Conservation (phyloP, 2,329 filamentous ascomycete species). For the Ascochyta lentis region DNA sequence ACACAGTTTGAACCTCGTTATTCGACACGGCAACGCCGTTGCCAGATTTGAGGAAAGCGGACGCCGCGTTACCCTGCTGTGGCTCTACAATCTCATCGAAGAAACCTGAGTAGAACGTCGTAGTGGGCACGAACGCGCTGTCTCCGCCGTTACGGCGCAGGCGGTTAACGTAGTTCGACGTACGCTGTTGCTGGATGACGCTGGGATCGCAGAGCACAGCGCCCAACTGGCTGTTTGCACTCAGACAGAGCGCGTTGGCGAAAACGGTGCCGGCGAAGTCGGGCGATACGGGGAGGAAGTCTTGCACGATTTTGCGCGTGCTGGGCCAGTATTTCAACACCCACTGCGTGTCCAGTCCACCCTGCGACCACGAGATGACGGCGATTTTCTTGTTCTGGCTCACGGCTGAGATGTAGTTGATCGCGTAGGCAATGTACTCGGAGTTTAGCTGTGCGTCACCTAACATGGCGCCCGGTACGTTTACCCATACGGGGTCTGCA, state of each 20-base stretch:
- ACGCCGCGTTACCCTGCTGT: constrained; percentile 55
- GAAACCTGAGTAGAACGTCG: constrained; percentile 58
- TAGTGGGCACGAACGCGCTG: constrained; percentile 63
- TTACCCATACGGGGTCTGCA: constrained; percentile 59
- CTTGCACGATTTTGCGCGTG: constrained; percentile 53
- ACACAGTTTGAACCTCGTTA: constrained; percentile 57
- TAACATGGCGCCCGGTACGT: constrained; percentile 58
- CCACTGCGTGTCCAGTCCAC: constrained; percentile 63
- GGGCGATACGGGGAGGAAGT: constrained; percentile 61
- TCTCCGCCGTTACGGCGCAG: constrained; percentile 56
- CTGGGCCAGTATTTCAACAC: constrained; percentile 65
- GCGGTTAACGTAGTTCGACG: constrained; percentile 52
- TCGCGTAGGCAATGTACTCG: constrained; percentile 65
- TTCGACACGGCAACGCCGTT: constrained; percentile 58
- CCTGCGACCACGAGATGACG: constrained; percentile 64
- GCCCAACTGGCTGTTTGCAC: constrained; percentile 21
- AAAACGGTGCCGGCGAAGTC: constrained; percentile 60
- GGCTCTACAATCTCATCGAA: constrained; percentile 62
- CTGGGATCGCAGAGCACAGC: constrained; percentile 45
- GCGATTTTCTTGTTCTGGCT: constrained; percentile 28
- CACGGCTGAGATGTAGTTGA: constrained; percentile 61
- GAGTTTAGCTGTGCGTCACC: constrained; percentile 59
- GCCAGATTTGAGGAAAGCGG: constrained; percentile 54
- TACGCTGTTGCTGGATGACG: constrained; percentile 58
- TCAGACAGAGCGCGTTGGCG: constrained; percentile 38